Percentiles rank a stretch among this genome's conserved stretches.
Evolutionary conservation across 305 asterid genomes (phyloP).

Genomic region (Fraxinus xanthoxyloides): DNA sequence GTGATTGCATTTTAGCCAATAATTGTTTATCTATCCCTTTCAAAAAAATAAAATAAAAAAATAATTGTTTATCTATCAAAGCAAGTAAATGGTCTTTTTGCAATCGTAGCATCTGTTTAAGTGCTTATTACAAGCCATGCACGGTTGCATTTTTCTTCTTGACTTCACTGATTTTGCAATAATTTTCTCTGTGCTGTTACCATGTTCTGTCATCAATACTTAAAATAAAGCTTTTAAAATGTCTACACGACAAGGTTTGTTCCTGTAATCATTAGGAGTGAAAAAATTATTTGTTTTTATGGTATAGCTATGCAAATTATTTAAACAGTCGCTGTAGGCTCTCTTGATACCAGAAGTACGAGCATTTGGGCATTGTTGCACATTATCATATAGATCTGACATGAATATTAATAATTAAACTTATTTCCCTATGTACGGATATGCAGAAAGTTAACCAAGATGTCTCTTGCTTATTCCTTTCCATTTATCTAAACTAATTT

Average conservation of each 20-base stretch:
- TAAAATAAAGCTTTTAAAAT: background rate
- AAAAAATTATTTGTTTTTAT: background rate
- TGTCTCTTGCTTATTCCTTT: conserved; percentile 1
- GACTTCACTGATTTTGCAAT: background rate
- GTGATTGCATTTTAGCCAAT: background rate
- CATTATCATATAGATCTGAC: background rate
- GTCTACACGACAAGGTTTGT: background rate
- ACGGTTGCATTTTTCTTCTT: background rate
- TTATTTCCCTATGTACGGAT: background rate
- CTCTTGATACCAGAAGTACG: background rate
- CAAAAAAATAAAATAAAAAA: no score
- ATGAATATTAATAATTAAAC: background rate
- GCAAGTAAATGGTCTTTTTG: background rate
- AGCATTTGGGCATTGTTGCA: background rate
- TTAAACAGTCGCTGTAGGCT: background rate
- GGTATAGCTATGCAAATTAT: background rate
- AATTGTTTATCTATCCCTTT: no score
- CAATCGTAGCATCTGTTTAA: background rate
- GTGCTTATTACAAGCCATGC: background rate
- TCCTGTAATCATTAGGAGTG: background rate
- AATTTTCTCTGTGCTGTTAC: background rate
- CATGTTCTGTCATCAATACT: background rate
- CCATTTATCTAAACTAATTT: conserved; percentile 3
- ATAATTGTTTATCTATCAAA: no score
- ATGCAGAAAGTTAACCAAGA: conserved; percentile 1